These are phyloP conservation scores for Dioscorea zingiberensis DNA, from an alignment of 106 monocot genomes.

Conservation along the genomic window DNA sequence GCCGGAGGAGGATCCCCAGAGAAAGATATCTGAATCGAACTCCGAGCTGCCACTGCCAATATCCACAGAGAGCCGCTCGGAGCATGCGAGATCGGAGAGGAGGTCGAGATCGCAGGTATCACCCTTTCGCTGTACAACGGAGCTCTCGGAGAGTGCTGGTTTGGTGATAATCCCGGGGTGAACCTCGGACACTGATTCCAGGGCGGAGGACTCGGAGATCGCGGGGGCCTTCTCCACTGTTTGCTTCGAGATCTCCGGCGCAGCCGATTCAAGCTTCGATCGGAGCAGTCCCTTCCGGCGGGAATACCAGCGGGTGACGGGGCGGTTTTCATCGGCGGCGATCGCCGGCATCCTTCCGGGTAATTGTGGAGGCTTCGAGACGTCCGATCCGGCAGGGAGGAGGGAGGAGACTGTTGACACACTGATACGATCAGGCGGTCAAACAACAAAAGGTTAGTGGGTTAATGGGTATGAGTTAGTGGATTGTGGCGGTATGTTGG, in stretches of 20 bases:
- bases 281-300: background rate
- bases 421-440: no score
- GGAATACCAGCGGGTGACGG: slow-evolving; percentile 8
- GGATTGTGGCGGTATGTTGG: no score
- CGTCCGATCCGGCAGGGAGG: slow-evolving; percentile 5
- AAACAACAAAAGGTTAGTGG: no score
- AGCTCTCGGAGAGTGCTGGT: background rate
- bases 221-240: slow-evolving; percentile 13
- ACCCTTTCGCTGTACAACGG: slow-evolving; percentile 3
- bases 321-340: background rate
- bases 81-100: slow-evolving; percentile 46
- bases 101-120: slow-evolving; percentile 11
- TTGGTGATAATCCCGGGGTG: background rate
- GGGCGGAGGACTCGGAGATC: slow-evolving; percentile 40
- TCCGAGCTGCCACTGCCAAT: slow-evolving; percentile 22
- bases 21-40: slow-evolving; percentile 34
- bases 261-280: slow-evolving; percentile 3
- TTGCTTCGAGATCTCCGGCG: slow-evolving; percentile 7
- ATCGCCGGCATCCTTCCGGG: background rate
- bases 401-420: slow-evolving; percentile 23
- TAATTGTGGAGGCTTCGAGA: background rate
- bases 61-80: slow-evolving; percentile 36
- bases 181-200: slow-evolving; percentile 15
- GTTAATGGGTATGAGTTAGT: no score
- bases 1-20: slow-evolving; percentile 13